These are phyloP conservation scores for Oryza longistaminata DNA, from an alignment of 176 grass and related monocot species.

Conservation along the genomic window DNA sequence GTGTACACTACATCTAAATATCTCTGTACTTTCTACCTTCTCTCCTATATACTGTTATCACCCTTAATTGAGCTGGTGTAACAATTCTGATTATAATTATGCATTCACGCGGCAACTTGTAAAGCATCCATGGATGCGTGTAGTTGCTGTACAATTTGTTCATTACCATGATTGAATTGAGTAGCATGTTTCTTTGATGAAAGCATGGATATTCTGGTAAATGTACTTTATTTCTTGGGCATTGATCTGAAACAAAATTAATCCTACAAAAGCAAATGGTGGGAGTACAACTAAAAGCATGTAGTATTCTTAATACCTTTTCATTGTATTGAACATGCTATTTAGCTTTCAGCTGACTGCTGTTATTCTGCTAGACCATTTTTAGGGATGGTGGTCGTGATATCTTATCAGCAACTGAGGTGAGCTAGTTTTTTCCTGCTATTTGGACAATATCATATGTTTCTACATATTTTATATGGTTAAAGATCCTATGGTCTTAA, in stretches of 20 bases:
- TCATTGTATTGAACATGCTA: neutral
- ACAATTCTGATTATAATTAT: neutral
- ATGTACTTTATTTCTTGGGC: neutral
- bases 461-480: neutral
- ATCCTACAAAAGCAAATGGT: neutral
- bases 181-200: neutral
- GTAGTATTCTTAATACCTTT: neutral
- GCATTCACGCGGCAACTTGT: neutral
- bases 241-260: neutral
- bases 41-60: neutral
- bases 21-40: neutral
- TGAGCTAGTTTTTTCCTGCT: conserved; percentile 27
- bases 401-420: conserved; percentile 48
- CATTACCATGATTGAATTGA: neutral
- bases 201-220: neutral
- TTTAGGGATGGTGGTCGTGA: conserved; percentile 41
- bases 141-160: neutral
- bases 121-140: no score
- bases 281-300: neutral
- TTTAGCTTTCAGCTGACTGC: conserved; percentile 5
- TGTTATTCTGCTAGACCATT: conserved; percentile 42
- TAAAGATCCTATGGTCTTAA: neutral
- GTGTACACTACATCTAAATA: neutral
- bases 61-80: neutral
- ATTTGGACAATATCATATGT: neutral